phyloP scores from a whole-genome alignment of 306 rosid genomes.

The Quercus alba region DNA sequence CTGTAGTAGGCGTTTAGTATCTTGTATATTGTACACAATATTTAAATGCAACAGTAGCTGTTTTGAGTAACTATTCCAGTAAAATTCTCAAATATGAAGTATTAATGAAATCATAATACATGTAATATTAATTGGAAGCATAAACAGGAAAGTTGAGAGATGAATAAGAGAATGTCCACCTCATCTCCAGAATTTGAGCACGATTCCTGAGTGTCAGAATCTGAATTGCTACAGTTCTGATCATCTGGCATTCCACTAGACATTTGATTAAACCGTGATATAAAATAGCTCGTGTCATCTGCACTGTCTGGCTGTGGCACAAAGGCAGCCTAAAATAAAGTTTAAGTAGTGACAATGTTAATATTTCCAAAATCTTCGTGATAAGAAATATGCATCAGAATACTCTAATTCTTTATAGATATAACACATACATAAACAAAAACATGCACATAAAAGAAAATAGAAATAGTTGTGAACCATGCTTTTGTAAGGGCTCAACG shows the following conservation, averaged over 20 bases:
- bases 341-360: not conserved
- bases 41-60: not conserved
- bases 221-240: not conserved
- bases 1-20: not conserved
- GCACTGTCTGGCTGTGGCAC: conserved; percentile 3
- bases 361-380: not conserved
- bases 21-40: not conserved
- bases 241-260: not conserved
- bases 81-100: not conserved
- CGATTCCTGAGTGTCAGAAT: not conserved
- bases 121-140: not conserved
- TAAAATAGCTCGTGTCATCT: conserved; percentile 4
- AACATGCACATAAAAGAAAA: not conserved
- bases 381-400: not conserved
- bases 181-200: conserved; percentile 2
- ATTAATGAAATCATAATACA: not conserved
- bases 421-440: not conserved
- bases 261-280: not conserved
- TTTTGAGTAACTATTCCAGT: not conserved
- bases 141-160: not conserved
- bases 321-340: not conserved
- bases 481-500: not conserved
- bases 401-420: not conserved
- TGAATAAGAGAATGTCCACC: not conserved
- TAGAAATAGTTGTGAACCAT: not conserved